A percentile compares a stretch with the other conserved stretches of the same genome.
Evolutionary conservation across 768 basidiomycete genomes (phyloP).

Genomic region (Russula vinacea): DNA sequence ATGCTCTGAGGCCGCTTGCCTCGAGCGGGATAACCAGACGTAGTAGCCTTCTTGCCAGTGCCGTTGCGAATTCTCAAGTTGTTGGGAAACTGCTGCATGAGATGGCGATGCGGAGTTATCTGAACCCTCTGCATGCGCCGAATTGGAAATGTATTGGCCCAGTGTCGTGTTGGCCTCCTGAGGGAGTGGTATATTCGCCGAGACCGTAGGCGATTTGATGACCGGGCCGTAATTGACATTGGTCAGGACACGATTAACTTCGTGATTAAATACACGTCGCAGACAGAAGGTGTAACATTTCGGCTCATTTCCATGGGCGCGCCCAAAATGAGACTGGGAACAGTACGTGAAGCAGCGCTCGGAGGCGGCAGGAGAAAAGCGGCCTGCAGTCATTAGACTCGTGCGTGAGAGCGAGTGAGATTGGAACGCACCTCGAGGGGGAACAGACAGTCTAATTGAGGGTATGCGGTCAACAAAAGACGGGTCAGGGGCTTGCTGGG

Average conservation of each 20-base stretch:
- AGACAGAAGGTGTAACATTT: constrained; percentile 40
- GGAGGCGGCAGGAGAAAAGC: constrained; percentile 36
- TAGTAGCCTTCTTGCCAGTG: constrained; percentile 78
- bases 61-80: constrained; percentile 41
- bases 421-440: constrained; percentile 14
- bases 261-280: constrained; percentile 40
- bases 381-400: constrained; percentile 26
- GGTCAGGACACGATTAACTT: constrained; percentile 35
- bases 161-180: constrained; percentile 24
- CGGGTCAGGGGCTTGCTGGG: constrained; percentile 18
- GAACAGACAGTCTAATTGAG: constrained; percentile 25
- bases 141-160: constrained; percentile 37
- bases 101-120: constrained; percentile 17
- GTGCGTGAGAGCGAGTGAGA: background rate
- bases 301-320: constrained; percentile 36
- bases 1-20: constrained; percentile 53
- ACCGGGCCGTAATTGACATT: constrained; percentile 22
- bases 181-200: constrained; percentile 25
- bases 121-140: constrained; percentile 10
- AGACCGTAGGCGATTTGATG: constrained; percentile 21
- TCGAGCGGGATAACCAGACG: constrained; percentile 59
- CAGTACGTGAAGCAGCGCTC: constrained; percentile 41
- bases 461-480: constrained; percentile 25
- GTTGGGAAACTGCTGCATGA: constrained; percentile 3
- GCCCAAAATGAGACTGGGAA: constrained; percentile 36